Evolutionary conservation across 1,284 basidiomycete genomes (phyloP), one percentile per base, ranked within the genome.

Genomic region (Ustanciosporium gigantosporum): DNA sequence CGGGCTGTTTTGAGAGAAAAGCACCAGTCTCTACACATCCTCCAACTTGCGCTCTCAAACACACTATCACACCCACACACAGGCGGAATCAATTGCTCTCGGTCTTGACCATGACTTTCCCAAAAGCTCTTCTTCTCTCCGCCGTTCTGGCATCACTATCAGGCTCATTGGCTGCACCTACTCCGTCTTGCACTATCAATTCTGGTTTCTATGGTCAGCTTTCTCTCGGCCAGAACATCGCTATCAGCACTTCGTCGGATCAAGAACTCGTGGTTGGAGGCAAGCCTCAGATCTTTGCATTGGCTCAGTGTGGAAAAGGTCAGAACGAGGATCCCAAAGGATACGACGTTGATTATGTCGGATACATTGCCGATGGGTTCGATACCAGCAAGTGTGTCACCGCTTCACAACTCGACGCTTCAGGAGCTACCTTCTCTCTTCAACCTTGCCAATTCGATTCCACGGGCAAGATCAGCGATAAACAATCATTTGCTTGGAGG

Each of bases 221-320:
- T 9, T n/a, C 9, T 11, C n/a, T 40, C 14, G 31, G 38, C 13
- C 23, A 35, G 1, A 29, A 29, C n/a, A 29, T 29, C 27, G 27
- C 27, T n/a, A n/a, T 29, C n/a, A 29, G 27, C n/a, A 29, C 9
- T n/a, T 11, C 27, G 11, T n/a, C n/a, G n/a, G 41, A 41, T 22
- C 47, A 48, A 17, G 38, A 27, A 2, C 16, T 58, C n/a, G 41
- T 46, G 3, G 35, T 58, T n/a, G 55, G 55, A 5, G 55, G 48
- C 16, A 35, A 40, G 6, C 44, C 55, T 2, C 36, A 43, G 25
- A 25, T 40, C 13, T 50, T 58, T 25, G 48, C 36, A 4, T 23
- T 25, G 6, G 55, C 44, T 15, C 15, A 22, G 3, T 58, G 55
- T 35, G 13, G 24, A 4, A 35, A 31, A 14, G 41, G 41, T 13